Evolutionary conservation across 257 asterid species (phyloP).

Genomic region (Rubia yunnanensis): DNA sequence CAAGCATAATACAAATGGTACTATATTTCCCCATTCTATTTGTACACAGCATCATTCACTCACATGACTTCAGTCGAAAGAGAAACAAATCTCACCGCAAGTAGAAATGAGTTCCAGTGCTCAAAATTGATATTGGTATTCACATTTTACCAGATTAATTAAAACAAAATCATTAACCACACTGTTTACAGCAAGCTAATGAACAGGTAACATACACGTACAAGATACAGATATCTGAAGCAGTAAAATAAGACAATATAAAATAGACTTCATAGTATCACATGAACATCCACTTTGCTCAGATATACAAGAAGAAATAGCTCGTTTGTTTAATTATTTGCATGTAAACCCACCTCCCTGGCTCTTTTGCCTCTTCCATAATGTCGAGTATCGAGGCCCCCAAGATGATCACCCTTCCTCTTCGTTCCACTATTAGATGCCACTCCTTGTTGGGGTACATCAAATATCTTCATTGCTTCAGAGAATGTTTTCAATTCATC

Average conservation of each 20-base stretch:
- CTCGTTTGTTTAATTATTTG: background rate
- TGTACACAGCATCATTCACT: background rate
- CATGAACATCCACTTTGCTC: background rate
- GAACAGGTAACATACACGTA: background rate
- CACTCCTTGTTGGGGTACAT: conserved; percentile 33
- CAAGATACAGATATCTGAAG: no score
- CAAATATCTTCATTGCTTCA: conserved; percentile 81
- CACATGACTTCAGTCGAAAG: background rate
- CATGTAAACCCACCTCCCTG: conserved; percentile 62
- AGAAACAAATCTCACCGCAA: background rate
- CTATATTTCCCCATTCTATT: background rate
- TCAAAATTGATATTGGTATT: background rate
- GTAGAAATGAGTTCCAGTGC: background rate
- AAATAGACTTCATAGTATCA: background rate
- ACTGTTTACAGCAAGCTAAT: background rate
- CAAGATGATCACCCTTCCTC: conserved; percentile 68
- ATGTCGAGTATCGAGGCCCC: conserved; percentile 87
- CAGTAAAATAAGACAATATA: background rate
- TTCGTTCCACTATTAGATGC: conserved; percentile 53
- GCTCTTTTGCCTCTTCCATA: conserved; percentile 99
- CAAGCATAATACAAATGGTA: background rate
- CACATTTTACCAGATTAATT: background rate
- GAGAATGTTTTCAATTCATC: conserved; percentile 74
- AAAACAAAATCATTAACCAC: no score
- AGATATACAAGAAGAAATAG: background rate